Evolutionary conservation across 2,329 filamentous ascomycete species (phyloP), one percentile per base, ranked within the genome.

Genomic region (Sclerotinia glacialis): DNA sequence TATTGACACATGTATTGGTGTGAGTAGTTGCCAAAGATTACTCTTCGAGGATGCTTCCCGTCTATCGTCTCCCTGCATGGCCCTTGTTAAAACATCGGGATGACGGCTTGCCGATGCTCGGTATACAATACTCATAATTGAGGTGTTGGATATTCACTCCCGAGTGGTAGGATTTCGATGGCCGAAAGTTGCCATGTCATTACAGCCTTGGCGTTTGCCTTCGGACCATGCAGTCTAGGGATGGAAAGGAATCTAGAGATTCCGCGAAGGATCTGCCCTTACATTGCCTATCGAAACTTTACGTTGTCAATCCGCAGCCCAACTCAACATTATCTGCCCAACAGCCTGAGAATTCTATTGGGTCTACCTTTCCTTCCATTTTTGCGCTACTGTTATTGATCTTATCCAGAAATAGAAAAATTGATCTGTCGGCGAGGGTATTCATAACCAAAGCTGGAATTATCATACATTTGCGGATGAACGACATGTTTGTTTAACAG

Each of bases 101-200:
- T 42, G 34, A 40, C 34, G 34, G 53, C 34, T 56, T 56, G 53
- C 53, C 34, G 53, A 40, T 56, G 53, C 34, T 56, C 53, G 34
- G 53, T 56, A 26, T 42, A n/a, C 53, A 56, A n/a, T 23, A 23
- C 6, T 40, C 8, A 55, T n/a, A 23, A 37, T 16, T 26, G n/a
- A 5, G 34, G 18, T 55, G 12, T 37, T 40, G 8, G n/a, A 40
- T 40, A 40, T 40, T 23, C n/a, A 55, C 3, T 37, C 34, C 53
- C 34, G 53, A 26, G 31, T 14, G 53, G 31, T 40, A 55, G 31
- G 34, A 26, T 23, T 40, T 40, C 34, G 7, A 9, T 55, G 28
- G 26, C 53, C 53, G 53, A 55, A n/a, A 40, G 34, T 54, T 26
- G 34, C 28, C 34, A 55, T 55, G 34, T 16, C 53, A 56, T 26